phyloP scores from a whole-genome alignment of 23 red algal species.

The Gracilariopsis chorda region DNA sequence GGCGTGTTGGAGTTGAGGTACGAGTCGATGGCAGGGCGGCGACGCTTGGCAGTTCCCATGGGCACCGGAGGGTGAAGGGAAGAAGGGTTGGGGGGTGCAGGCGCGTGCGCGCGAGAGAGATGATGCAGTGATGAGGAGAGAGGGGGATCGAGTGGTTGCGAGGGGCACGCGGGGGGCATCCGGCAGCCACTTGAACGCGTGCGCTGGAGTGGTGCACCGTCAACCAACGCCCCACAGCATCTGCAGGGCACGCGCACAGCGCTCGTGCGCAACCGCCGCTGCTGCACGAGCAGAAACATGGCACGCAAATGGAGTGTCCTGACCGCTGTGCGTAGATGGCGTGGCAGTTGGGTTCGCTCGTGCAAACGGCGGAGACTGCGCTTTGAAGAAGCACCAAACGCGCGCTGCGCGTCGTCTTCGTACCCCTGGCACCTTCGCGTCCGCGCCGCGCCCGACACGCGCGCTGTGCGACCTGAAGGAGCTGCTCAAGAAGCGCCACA shows the following conservation, averaged over 20 bases:
- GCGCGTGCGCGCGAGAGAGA: no score
- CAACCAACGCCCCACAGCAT: no score
- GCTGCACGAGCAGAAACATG: no score
- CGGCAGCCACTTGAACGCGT: background rate
- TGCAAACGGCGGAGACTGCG: background rate
- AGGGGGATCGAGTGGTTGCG: background rate
- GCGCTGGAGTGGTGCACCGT: no score
- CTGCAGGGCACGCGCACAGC: no score
- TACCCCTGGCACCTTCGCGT: conserved; percentile 50
- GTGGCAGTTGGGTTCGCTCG: no score
- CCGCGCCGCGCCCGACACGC: conserved; percentile 21
- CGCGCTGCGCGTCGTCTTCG: background rate
- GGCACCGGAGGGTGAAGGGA: background rate
- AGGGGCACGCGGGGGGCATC: background rate
- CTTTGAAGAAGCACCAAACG: background rate
- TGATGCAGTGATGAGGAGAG: background rate
- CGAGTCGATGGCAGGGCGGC: conserved; percentile 48
- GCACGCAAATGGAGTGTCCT: no score
- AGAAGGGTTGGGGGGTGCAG: no score
- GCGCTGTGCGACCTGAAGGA: conserved; percentile 40
- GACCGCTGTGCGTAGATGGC: no score
- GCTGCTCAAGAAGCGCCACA: conserved; percentile 37
- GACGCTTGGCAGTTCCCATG: conserved; percentile 66
- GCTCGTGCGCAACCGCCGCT: no score
- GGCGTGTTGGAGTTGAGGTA: conserved; percentile 53